These are phyloP conservation scores for Malus sieversii DNA, from an alignment of 306 rosid genomes.

Conservation along the genomic window DNA sequence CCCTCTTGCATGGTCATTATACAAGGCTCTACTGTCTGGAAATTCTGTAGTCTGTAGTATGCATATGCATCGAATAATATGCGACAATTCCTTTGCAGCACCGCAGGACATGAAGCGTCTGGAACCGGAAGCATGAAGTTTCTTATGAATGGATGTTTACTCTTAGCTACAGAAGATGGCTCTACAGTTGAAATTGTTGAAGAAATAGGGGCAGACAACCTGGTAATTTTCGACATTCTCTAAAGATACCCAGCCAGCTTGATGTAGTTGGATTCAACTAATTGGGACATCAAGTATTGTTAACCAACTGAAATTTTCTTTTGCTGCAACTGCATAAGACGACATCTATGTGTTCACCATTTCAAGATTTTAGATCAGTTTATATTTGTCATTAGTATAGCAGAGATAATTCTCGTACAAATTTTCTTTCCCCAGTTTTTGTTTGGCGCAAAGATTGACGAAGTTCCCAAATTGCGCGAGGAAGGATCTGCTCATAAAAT, in stretches of 20 bases:
- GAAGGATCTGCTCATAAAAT: conserved; percentile 26
- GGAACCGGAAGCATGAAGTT: conserved; percentile 77
- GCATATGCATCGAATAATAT: neutral
- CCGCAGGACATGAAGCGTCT: conserved; percentile 71
- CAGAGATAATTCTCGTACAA: conserved; percentile 6
- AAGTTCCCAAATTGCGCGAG: conserved; percentile 54
- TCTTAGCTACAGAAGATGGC: conserved; percentile 68
- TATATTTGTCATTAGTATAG: neutral
- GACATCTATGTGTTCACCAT: neutral
- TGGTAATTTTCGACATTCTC: conserved; percentile 31
- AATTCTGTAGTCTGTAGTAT: too few relatives aligned
- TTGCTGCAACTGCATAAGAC: neutral
- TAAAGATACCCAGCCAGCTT: neutral
- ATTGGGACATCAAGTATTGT: neutral
- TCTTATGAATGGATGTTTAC: conserved; percentile 68
- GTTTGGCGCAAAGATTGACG: conserved; percentile 59
- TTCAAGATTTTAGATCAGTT: neutral
- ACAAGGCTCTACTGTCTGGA: neutral
- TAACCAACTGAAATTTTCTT: neutral
- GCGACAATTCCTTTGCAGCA: conserved; percentile 38
- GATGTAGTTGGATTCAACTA: neutral
- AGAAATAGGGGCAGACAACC: conserved; percentile 59
- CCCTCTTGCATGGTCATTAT: neutral
- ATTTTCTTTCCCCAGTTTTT: conserved; percentile 43
- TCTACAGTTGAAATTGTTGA: conserved; percentile 62